Base-by-base conservation (phyloP, 495 filamentous ascomycete species). In the Penicillium coprophilum region DNA sequence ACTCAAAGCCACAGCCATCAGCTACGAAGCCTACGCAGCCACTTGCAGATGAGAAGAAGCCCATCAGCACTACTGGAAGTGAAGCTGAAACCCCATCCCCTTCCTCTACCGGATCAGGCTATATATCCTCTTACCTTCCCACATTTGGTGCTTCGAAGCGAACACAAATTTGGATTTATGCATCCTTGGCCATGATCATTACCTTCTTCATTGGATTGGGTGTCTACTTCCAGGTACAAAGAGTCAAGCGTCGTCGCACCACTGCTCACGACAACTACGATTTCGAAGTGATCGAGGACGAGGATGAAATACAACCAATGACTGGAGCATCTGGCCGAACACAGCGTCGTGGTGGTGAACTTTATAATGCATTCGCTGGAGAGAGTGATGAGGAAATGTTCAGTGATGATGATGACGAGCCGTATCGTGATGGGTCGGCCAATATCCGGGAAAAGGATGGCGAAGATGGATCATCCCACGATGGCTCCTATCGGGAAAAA, bases 101-200 rank as follows among this genome's bases (percentile, higher is more conserved):
- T 21, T 65, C 82, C 34, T 53, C 74, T 1, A 67, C 77, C 3
- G 57, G 63, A 6, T 62, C 69, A 45, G 85, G 82, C 66, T 88
- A 95, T 70, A 78, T 97, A 39, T 90, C 91, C 3, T 91, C 88
- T 10, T 95, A 92, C 78, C 87, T 98, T 60, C 93, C 94, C 8
- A 95, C 91, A n/a, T 95, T 98, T 61, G 94, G 94, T 52, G 87
- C 92, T 34, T 92, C 88, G 12, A 90, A 91, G 63, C 83, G 85
- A 55, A 96, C 93, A 7, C 91, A 95, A 67, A 82, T 87, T 40
- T 98, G 94, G 94, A 96, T 98, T 52, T 97, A 97, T 65, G 91
- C 90, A 44, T 80, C 92, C 19, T 66, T 94, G 21, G 85, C 78
- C 17, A 83, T 96, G 34, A 97, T 98, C 61, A 77, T 92, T 32